phyloP scores from a whole-genome alignment of 805 yeast species.

The Lachancea meyersii region DNA sequence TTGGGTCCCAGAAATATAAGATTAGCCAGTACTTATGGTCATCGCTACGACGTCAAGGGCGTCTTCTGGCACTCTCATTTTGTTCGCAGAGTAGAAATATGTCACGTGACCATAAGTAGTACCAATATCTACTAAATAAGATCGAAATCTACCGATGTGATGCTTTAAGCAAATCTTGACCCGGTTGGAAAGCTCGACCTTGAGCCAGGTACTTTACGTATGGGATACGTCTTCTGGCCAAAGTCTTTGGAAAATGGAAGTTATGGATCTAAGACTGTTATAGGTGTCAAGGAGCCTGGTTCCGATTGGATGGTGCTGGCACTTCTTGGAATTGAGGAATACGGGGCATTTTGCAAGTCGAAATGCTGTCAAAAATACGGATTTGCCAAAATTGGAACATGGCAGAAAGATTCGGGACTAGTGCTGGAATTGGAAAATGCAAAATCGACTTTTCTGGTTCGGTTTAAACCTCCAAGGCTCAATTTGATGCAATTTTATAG shows the following conservation, averaged over 20 bases:
- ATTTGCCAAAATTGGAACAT: slow-evolving; percentile 3
- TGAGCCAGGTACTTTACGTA: background rate
- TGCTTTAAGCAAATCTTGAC: background rate
- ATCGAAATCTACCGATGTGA: background rate
- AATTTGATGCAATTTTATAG: slow-evolving; percentile 72
- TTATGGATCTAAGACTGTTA: background rate
- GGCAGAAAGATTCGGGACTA: background rate
- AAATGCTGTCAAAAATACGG: background rate
- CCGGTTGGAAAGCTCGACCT: background rate
- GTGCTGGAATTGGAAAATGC: slow-evolving; percentile 10
- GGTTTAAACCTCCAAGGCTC: slow-evolving; percentile 69
- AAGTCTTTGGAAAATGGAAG: background rate
- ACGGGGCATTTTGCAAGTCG: background rate
- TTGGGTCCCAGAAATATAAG: no score
- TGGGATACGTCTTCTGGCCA: slow-evolving; percentile 10
- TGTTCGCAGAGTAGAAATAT: no score
- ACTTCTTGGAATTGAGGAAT: background rate
- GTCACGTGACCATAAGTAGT: background rate
- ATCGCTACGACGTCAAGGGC: no score
- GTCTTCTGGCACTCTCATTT: no score
- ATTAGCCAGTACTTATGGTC: no score
- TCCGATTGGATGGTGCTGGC: slow-evolving; percentile 7
- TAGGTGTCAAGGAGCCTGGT: slow-evolving; percentile 1
- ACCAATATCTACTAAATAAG: background rate
- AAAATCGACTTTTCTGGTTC: slow-evolving; percentile 31